These are phyloP conservation scores for Pseudocercospora eumusae DNA, from an alignment of 2,329 filamentous ascomycete species.

Conservation along the genomic window DNA sequence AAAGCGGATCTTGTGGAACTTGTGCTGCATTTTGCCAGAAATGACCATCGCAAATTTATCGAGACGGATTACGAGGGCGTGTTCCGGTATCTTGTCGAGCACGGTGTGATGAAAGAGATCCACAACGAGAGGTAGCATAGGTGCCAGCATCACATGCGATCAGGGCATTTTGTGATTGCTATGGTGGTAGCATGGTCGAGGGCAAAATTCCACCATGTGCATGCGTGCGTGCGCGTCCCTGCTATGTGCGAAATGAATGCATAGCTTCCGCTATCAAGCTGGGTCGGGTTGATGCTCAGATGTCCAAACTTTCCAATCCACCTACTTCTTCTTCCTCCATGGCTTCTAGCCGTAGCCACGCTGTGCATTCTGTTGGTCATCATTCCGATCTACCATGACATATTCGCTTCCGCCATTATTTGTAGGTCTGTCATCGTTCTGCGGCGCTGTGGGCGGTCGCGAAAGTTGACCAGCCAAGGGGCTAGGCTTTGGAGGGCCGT, in stretches of 20 bases:
- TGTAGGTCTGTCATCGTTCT: slow-evolving; percentile 29
- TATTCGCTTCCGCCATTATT: slow-evolving; percentile 35
- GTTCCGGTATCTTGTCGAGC: background rate
- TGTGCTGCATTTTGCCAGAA: background rate
- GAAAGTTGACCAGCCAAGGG: slow-evolving; percentile 33
- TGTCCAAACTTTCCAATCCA: slow-evolving; percentile 14
- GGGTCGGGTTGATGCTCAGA: background rate
- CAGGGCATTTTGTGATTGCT: background rate
- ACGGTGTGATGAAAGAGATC: background rate
- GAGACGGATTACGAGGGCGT: background rate
- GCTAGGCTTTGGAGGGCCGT: slow-evolving; percentile 20
- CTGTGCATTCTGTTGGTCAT: slow-evolving; percentile 23
- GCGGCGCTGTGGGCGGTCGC: slow-evolving; percentile 31
- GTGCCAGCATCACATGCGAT: too few relatives aligned
- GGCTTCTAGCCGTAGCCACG: slow-evolving; percentile 26
- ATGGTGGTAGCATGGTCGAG: background rate
- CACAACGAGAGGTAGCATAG: background rate
- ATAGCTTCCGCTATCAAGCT: background rate
- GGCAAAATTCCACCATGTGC: background rate
- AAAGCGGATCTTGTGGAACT: background rate
- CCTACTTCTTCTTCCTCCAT: slow-evolving; percentile 1
- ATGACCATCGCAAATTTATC: background rate
- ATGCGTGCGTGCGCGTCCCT: background rate
- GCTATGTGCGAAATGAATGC: background rate
- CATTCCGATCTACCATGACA: slow-evolving; percentile 37